Evolutionary conservation across 2,329 filamentous ascomycete species (phyloP).

Genomic region (Xylaria sp.): DNA sequence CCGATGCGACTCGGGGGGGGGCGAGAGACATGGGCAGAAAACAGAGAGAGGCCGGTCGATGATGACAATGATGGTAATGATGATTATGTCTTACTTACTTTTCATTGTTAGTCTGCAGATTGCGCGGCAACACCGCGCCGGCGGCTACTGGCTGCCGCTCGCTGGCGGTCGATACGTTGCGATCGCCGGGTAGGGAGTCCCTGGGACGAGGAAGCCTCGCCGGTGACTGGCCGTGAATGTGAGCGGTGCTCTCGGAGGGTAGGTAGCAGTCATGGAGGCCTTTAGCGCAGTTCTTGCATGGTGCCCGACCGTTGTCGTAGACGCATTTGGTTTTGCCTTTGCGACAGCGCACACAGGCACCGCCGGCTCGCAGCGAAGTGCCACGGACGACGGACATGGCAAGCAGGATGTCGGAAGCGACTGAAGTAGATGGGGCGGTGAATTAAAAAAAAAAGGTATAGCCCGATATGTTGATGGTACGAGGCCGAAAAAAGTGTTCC

Average conservation of each 20-base stretch:
- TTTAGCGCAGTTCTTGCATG: constrained; percentile 59
- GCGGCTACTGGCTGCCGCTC: constrained; percentile 44
- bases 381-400: constrained; percentile 48
- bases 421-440: constrained; percentile 1
- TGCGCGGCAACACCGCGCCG: constrained; percentile 40
- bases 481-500: constrained; percentile 25
- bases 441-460: not conserved
- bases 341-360: constrained; percentile 57
- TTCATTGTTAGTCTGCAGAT: constrained; percentile 43
- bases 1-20: no score
- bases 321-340: constrained; percentile 61
- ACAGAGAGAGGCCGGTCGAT: constrained; percentile 4
- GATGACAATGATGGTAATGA: constrained; percentile 21
- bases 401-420: not conserved
- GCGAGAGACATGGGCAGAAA: constrained; percentile 2
- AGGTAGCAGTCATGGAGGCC: constrained; percentile 60
- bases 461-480: constrained; percentile 13
- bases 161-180: constrained; percentile 40
- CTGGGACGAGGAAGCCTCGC: constrained; percentile 48
- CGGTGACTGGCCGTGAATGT: constrained; percentile 55
- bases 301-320: constrained; percentile 57
- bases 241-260: constrained; percentile 54
- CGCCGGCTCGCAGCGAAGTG: constrained; percentile 55
- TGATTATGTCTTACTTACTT: constrained; percentile 42
- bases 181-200: constrained; percentile 51